A percentile compares a stretch with the other conserved stretches of the same genome.
These are phyloP conservation scores for Daldinia vernicosa DNA, from an alignment of 495 filamentous ascomycete species.

Conservation along the genomic window DNA sequence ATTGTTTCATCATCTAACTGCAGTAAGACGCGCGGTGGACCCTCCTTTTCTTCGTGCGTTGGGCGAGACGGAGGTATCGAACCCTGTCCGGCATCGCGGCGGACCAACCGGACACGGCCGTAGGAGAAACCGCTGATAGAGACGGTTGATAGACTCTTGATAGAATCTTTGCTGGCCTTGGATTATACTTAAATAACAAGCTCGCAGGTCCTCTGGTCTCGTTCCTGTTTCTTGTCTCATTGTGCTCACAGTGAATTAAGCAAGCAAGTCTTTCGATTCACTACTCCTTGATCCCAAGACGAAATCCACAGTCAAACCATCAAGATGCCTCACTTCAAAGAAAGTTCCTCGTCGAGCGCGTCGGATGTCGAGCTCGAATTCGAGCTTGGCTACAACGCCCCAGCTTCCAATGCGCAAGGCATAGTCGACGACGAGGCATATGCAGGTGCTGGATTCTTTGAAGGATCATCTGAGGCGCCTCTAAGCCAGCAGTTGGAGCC, in stretches of 20 bases:
- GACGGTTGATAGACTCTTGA: not conserved
- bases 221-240: slow-evolving; percentile 2
- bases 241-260: slow-evolving; percentile 11
- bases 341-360: slow-evolving; percentile 14
- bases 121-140: not conserved
- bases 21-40: not conserved
- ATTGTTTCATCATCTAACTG: not conserved
- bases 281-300: slow-evolving; percentile 5
- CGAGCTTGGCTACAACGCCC: slow-evolving; percentile 3
- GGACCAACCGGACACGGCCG: not conserved
- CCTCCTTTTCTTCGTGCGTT: not conserved
- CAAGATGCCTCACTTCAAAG: slow-evolving; percentile 16
- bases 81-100: not conserved
- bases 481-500: slow-evolving; percentile 9
- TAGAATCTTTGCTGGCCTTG: not conserved
- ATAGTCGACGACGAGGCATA: slow-evolving; percentile 11
- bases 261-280: slow-evolving; percentile 3
- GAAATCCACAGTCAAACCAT: slow-evolving; percentile 8
- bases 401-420: slow-evolving; percentile 6
- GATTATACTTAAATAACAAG: not conserved
- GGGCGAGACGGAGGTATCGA: not conserved
- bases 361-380: slow-evolving; percentile 12
- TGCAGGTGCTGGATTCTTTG: slow-evolving; percentile 9
- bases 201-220: not conserved
- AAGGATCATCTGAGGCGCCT: slow-evolving; percentile 10